Evolutionary conservation across 2,329 filamentous ascomycete species (phyloP), one percentile per base, ranked within the genome.

Genomic region (Penicillium griseofulvum): DNA sequence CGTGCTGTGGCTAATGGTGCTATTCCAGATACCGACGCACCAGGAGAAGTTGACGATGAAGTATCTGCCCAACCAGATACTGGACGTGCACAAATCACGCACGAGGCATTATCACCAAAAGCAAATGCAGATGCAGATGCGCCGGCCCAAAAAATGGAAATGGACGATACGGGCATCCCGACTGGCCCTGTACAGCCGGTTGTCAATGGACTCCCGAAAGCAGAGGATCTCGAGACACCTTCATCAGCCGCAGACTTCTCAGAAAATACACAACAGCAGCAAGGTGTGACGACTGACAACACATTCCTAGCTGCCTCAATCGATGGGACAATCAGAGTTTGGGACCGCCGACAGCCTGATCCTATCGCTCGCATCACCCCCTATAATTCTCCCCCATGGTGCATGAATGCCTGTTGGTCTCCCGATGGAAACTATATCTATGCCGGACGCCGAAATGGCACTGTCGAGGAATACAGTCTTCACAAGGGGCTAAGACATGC

Each of bases 361-460:
- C 88, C 93, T 0, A 81, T 96, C 1, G 91, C 94, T 3, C 85
- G 87, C 28, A 93, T 97, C 54, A 80, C 81, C 1, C 90, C 89
- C 17, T 81, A 86, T 11, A 83, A 85, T 11, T 89, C 91, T 0
- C 93, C 94, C 1, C 94, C 93, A 0, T 99, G 93, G 93, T 97
- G 93, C 73, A 97, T 96, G 86, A 92, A 90, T 62, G 91, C 91
- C 0, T 96, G 91, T 76, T 99, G 94, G 94, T 93, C 89, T 52
- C 91, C 91, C 0, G 90, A 97, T 70, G 94, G 94, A 14, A 97
- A 97, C 74, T 91, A 85, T 73, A 92, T 99, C 65, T 99, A 96
- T 74, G 92, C 89, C 0, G 94, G 94, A 0, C 82, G 94, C 28
- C 83, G 94, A 55, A 97, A 97, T 72, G 84, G 91, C 49, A 95